Conservation (phyloP, 768 basidiomycete genomes). For the Lactarius hengduanensis region DNA sequence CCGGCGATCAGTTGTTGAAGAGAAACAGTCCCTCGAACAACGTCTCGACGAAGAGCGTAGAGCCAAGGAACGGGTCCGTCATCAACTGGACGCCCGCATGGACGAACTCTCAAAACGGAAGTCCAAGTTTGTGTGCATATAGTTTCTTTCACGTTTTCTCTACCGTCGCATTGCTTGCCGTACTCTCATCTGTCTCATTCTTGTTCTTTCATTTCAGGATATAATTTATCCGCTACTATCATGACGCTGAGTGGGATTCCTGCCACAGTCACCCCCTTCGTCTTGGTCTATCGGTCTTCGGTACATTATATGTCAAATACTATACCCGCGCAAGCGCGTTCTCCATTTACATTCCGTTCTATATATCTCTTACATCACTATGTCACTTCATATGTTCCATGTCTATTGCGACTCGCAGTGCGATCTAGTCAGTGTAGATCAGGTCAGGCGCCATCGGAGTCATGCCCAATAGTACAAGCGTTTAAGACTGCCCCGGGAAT, state of each 20-base stretch:
- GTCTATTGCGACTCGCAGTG: slow-evolving; percentile 17
- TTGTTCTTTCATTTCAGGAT: slow-evolving; percentile 7
- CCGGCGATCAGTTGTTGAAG: slow-evolving; percentile 78
- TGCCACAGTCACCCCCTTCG: background rate
- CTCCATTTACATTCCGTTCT: slow-evolving; percentile 15
- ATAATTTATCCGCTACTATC: slow-evolving; percentile 11
- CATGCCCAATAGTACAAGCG: background rate
- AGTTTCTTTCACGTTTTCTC: slow-evolving; percentile 35
- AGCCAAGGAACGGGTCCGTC: slow-evolving; percentile 85
- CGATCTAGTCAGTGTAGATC: slow-evolving; percentile 17
- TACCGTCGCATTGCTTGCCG: slow-evolving; percentile 3
- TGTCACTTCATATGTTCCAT: slow-evolving; percentile 22
- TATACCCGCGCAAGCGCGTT: slow-evolving; percentile 25
- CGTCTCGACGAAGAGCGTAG: slow-evolving; percentile 83
- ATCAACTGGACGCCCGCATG: slow-evolving; percentile 85
- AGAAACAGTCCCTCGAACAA: slow-evolving; percentile 83
- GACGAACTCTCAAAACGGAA: slow-evolving; percentile 81
- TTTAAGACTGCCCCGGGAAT: background rate
- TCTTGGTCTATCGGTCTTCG: slow-evolving; percentile 12
- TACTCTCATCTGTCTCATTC: slow-evolving; percentile 12
- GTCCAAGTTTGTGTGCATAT: slow-evolving; percentile 91
- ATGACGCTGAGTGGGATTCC: slow-evolving; percentile 1
- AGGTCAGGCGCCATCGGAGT: background rate
- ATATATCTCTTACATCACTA: background rate
- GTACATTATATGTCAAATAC: slow-evolving; percentile 26